Evolutionary conservation across 1,284 basidiomycete species (phyloP), one percentile per base, ranked within the genome.

Genomic region (Boletus semigastroideus): DNA sequence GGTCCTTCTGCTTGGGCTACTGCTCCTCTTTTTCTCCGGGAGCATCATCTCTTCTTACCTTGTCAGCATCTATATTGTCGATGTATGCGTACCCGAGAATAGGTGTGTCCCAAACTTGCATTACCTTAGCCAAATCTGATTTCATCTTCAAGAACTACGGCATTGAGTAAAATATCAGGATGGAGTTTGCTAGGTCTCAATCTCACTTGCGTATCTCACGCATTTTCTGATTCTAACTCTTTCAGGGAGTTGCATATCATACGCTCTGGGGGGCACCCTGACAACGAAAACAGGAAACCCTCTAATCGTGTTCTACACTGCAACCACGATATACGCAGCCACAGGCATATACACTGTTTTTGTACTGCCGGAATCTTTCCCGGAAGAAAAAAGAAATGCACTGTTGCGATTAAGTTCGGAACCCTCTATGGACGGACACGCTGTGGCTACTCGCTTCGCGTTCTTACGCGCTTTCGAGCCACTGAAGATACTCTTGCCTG

Each of bases 301-400:
- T n/a, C 28, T 64, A 0, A 54, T 62, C 0, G 71, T 72, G 14
- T 72, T 58, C 41, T 60, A 55, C 30, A 36, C 56, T 2, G 46
- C 67, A 2, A 44, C 48, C 5, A 45, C 43, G 8, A 51, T 67
- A 22, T 56, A 59, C 38, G 36, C 49, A 13, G 12, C 48, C 3
- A 36, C 48, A 16, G 52, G 61, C 22, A 20, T 59, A 6, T 71
- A 72, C 36, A 48, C 62, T 3, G 2, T 45, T 11, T 49, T 55
- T n/a, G 16, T 69, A 25, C 43, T 73, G 0, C 70, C 69, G 3
- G 70, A 73, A 51, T 66, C 69, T 10, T 64, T 71, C 38, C 50
- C 63, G 0, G 49, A 59, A 28, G 58, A 64, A 33, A 68, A 63
- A 40, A 59, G 62, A 36, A 52, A 56, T 4, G 56, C 52, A n/a